Evolutionary conservation across 768 basidiomycete genomes (phyloP), one percentile per base, ranked within the genome.

Genomic region (Trametes cubensis): DNA sequence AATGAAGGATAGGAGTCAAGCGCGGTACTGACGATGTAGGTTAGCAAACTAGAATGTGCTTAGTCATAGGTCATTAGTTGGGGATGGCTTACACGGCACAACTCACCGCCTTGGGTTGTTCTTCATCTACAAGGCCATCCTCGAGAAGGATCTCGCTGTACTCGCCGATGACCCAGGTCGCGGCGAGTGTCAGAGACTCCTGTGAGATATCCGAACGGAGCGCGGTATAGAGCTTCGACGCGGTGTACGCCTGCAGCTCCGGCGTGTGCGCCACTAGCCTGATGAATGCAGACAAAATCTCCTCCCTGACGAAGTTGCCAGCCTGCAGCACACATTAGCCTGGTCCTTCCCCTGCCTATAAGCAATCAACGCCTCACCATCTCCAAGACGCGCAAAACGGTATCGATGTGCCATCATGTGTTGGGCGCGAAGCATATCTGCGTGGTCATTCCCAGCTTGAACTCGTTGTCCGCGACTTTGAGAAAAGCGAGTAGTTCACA

Each of bases 1-100:
- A n/a, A n/a, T n/a, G 89, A 46, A 99, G 82, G 77, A 99, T 99
- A n/a, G 97, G 97, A 1, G 97, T 99, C 96, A 99, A 98, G 60
- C 97, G 93, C 21, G 97, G 97, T 41, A 99, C 94, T 98, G 72
- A 7, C 1, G 34, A 50, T 13, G 21, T 53, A 73, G 55, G 76
- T 70, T 11, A 28, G 25, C 25, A 15, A 1, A 15, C 17, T n/a
- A 18, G 26, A 52, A n/a, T n/a, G n/a, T n/a, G n/a, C n/a, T n/a
- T n/a, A n/a, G n/a, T n/a, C 10, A 11, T 34, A 6, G 6, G n/a
- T 47, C 7, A 25, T 21, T 1, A 47, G 21, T 3, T 47, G 46
- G 4, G 13, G 7, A 6, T 2, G 2, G 6, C 1, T 41, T n/a
- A 34, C 7, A 15, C 4, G 17, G 38, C 1, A 8, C 3, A 25